phyloP scores from a whole-genome alignment of 768 basidiomycete genomes.

The Podaxis mareebaensis region DNA sequence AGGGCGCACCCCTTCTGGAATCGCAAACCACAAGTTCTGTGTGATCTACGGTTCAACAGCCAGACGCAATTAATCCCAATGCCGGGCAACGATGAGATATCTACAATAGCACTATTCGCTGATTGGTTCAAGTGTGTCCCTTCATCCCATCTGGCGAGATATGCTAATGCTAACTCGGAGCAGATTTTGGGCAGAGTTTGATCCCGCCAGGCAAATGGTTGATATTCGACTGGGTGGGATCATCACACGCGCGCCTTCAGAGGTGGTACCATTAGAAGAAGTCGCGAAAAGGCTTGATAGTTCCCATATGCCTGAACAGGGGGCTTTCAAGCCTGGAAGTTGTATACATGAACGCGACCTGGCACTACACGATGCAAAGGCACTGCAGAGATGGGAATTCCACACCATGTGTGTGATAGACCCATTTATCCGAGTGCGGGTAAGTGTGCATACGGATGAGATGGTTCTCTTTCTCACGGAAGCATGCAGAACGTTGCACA shows the following conservation, averaged over 20 bases:
- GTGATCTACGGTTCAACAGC: slow-evolving; percentile 12
- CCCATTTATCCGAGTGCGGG: slow-evolving; percentile 43
- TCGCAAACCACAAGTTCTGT: background rate
- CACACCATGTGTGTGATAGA: slow-evolving; percentile 30
- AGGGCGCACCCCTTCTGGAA: slow-evolving; percentile 14
- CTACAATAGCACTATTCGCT: slow-evolving; percentile 25
- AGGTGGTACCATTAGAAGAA: background rate
- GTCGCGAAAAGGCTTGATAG: no score
- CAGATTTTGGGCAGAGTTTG: slow-evolving; percentile 50
- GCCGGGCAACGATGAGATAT: background rate
- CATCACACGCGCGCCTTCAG: slow-evolving; percentile 18
- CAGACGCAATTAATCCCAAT: background rate
- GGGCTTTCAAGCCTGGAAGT: background rate
- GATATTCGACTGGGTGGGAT: slow-evolving; percentile 45
- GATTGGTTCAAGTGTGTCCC: slow-evolving; percentile 45
- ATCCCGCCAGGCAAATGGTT: slow-evolving; percentile 31
- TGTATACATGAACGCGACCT: background rate
- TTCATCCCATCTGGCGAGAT: slow-evolving; percentile 2
- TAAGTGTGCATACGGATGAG: slow-evolving; percentile 16
- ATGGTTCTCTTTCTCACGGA: background rate
- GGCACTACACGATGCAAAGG: background rate
- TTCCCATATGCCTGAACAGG: background rate
- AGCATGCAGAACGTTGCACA: slow-evolving; percentile 5
- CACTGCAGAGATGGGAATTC: slow-evolving; percentile 6
- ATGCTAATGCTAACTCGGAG: background rate